These are phyloP conservation scores for Eucalyptus fibrosa DNA, from an alignment of 345 rosid genomes.

Conservation along the genomic window DNA sequence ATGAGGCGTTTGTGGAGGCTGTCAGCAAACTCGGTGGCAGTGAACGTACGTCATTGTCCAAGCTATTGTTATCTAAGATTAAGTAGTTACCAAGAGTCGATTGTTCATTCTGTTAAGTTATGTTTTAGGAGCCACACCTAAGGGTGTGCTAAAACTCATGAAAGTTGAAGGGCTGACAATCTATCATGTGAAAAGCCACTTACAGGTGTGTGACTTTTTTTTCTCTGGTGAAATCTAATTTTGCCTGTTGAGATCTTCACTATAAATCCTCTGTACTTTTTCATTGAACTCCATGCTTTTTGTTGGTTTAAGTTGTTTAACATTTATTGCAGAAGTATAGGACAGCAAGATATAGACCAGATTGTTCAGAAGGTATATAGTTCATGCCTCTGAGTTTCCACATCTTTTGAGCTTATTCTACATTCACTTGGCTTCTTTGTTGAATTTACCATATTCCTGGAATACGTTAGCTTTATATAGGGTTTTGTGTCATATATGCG, in stretches of 20 bases:
- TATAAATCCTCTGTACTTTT: not conserved
- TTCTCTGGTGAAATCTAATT: not conserved
- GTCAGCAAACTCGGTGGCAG: conserved; percentile 80
- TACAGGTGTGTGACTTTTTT: conserved; percentile 44
- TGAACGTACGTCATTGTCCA: conserved; percentile 31
- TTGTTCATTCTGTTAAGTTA: not conserved
- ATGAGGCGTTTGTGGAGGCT: conserved; percentile 88
- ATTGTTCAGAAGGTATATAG: conserved; percentile 58
- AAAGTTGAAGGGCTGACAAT: conserved; percentile 79
- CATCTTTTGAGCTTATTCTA: not conserved
- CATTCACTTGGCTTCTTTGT: not conserved
- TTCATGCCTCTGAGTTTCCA: not conserved
- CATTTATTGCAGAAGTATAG: conserved; percentile 71
- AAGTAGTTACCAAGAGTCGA: not conserved
- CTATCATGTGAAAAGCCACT: conserved; percentile 89
- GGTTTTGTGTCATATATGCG: not conserved
- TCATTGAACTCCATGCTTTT: not conserved
- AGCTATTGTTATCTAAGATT: not conserved
- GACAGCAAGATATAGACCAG: conserved; percentile 69
- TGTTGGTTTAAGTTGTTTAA: conserved; percentile 4
- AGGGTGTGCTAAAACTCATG: conserved; percentile 83
- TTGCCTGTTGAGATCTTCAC: not conserved
- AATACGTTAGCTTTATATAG: not conserved
- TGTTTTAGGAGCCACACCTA: conserved; percentile 81
- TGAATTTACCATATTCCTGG: not conserved